Evolutionary conservation across 371 early-diverging fungal species (phyloP), one percentile per base, ranked within the genome.

Genomic region (Thermomucor indicae-seudaticae): DNA sequence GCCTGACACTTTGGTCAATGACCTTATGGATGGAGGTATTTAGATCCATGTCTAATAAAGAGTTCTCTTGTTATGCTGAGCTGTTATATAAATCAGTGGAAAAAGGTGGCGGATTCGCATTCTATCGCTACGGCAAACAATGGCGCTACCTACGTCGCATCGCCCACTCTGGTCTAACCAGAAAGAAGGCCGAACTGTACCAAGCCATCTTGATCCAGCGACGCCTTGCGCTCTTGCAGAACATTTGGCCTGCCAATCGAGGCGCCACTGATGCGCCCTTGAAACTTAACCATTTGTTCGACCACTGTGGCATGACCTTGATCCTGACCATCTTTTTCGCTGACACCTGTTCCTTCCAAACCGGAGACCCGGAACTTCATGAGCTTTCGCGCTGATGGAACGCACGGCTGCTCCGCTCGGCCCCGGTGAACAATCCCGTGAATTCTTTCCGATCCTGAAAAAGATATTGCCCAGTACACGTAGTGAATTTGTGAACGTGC

Each of bases 71-170:
- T n/a, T n/a, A n/a, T n/a, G n/a, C n/a, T n/a, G n/a, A n/a, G n/a
- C n/a, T n/a, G n/a, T 20, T 19, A 29, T 61, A n/a, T n/a, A n/a
- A n/a, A n/a, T n/a, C n/a, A 66, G 67, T 68, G 20, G 62, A 64
- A 27, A 28, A 48, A 23, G 77, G 77, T 37, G 73, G 73, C 14
- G 68, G 64, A 1, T 72, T 77, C 58, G 73, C 77, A 1, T 72
- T 72, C 40, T 67, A 60, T 56, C 61, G 67, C n/a, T 72, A 77
- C 51, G 69, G 67, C 17, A 47, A 49, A 17, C 46, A 57, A 17
- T 77, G 77, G 77, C 54, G 73, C 22, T 24, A 55, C 12, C 43
- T 77, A 19, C 60, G 77, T 12, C 61, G 69, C 20, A 57, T 76
- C n/a, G 75, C 75, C 14, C 71, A 71, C 30, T 32, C 47, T 27